phyloP scores from a whole-genome alignment of 805 yeast genomes.

The Blastobotrys peoriensis region DNA sequence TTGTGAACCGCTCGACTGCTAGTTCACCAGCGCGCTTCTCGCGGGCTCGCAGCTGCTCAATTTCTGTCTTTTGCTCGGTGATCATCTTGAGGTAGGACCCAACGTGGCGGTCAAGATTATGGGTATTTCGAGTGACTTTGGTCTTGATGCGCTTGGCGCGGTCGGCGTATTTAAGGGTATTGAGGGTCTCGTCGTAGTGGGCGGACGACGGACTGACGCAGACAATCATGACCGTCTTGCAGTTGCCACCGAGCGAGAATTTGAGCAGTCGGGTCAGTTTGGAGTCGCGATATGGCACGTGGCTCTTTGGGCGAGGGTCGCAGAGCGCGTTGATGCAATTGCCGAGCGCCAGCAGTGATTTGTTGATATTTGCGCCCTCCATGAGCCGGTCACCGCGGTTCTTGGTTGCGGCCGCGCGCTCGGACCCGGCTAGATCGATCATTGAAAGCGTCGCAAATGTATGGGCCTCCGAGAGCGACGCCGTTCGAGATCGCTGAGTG shows the following conservation, averaged over 20 bases:
- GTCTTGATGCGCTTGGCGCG: constrained; percentile 89
- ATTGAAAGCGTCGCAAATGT: constrained; percentile 76
- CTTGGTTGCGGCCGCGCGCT: constrained; percentile 83
- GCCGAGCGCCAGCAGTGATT: constrained; percentile 81
- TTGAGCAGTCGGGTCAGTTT: constrained; percentile 81
- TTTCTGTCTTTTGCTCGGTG: constrained; percentile 70
- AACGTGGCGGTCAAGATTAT: constrained; percentile 72
- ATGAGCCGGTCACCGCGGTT: constrained; percentile 74
- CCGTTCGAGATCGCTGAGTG: constrained; percentile 50
- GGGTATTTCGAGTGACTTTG: constrained; percentile 65
- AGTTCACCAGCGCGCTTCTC: constrained; percentile 13
- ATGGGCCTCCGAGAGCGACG: constrained; percentile 60
- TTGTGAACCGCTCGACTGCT: constrained; percentile 14
- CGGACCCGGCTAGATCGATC: constrained; percentile 93
- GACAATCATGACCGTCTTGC: constrained; percentile 93
- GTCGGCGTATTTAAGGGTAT: constrained; percentile 85
- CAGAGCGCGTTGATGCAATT: constrained; percentile 91
- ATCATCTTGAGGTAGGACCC: constrained; percentile 81
- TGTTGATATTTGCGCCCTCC: constrained; percentile 93
- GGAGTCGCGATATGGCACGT: constrained; percentile 88
- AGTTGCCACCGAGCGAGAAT: constrained; percentile 88
- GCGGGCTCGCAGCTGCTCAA: constrained; percentile 56
- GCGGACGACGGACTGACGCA: constrained; percentile 81
- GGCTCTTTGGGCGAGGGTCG: constrained; percentile 58
- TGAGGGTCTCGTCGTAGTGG: constrained; percentile 90